A percentile compares a stretch with the other conserved stretches of the same genome.
Conservation (phyloP, 257 asterid genomes). For the Solanum pimpinellifolium region DNA sequence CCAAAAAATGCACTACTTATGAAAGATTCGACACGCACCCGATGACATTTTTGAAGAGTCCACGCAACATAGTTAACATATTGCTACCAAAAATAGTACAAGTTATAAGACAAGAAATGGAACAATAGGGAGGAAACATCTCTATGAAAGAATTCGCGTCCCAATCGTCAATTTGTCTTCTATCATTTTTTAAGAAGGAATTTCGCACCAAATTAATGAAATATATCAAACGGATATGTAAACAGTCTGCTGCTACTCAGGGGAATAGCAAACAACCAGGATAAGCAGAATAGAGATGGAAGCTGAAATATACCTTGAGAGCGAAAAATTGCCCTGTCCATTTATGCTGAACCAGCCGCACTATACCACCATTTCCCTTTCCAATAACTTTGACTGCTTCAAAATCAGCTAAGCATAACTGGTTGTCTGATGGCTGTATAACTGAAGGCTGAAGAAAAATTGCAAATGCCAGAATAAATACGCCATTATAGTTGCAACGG, state of each 20-base stretch:
- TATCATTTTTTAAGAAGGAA: not conserved
- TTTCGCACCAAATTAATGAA: not conserved
- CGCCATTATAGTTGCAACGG: not conserved
- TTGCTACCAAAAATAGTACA: not conserved
- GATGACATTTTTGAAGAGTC: not conserved
- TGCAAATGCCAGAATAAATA: not conserved
- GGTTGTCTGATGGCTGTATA: constrained; percentile 82
- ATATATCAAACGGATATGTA: not conserved
- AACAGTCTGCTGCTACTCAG: not conserved
- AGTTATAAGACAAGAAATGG: not conserved
- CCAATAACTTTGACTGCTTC: constrained; percentile 93
- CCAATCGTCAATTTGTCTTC: not conserved
- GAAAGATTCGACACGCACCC: not conserved
- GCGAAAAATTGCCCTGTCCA: constrained; percentile 97
- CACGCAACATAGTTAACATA: not conserved
- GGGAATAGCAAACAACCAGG: not conserved
- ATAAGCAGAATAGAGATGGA: not conserved
- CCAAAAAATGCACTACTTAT: not conserved
- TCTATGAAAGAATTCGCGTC: not conserved
- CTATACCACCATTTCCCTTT: constrained; percentile 91
- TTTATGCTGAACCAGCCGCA: constrained; percentile 90
- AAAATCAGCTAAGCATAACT: constrained; percentile 89
- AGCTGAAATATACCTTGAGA: constrained; percentile 48
- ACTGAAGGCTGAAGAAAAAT: constrained; percentile 50
- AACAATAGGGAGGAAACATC: not conserved